These are phyloP conservation scores for Sclerotinia nivalis DNA, from an alignment of 2,329 filamentous ascomycete genomes.

Conservation along the genomic window DNA sequence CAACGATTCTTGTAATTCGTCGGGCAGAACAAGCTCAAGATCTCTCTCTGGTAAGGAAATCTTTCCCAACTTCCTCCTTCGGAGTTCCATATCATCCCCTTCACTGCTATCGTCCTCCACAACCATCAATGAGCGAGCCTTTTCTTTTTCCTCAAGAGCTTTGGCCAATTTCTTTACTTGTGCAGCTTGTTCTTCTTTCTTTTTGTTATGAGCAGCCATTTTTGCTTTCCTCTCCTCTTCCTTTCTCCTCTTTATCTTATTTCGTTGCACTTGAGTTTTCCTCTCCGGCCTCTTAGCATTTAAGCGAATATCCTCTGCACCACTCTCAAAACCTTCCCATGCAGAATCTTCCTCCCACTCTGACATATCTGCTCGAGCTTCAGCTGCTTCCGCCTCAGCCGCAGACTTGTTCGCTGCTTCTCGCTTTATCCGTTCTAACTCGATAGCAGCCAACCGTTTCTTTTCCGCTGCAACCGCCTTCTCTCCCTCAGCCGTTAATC, in stretches of 20 bases:
- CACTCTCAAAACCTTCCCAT: slow-evolving; percentile 88
- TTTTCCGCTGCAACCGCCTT: slow-evolving; percentile 79
- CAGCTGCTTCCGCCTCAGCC: slow-evolving; percentile 72
- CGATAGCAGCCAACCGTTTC: slow-evolving; percentile 66
- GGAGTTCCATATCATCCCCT: slow-evolving; percentile 63
- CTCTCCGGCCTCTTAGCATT: slow-evolving; percentile 76
- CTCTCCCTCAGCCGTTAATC: slow-evolving; percentile 71
- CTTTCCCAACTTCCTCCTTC: slow-evolving; percentile 73
- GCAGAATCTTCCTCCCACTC: slow-evolving; percentile 86
- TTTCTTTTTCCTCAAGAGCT: slow-evolving; percentile 61
- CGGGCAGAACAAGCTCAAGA: slow-evolving; percentile 76
- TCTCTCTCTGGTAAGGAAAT: slow-evolving; percentile 73
- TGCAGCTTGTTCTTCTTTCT: slow-evolving; percentile 69
- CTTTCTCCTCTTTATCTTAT: slow-evolving; percentile 85
- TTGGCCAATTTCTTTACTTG: slow-evolving; percentile 70
- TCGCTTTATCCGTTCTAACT: slow-evolving; percentile 64
- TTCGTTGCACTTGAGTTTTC: slow-evolving; percentile 84
- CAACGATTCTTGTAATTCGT: slow-evolving; percentile 81
- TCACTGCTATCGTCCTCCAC: slow-evolving; percentile 51
- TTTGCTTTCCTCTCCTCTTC: slow-evolving; percentile 76
- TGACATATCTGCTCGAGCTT: slow-evolving; percentile 63
- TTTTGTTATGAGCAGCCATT: slow-evolving; percentile 74
- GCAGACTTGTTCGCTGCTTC: slow-evolving; percentile 70
- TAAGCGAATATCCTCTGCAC: slow-evolving; percentile 64
- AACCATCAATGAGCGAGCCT: slow-evolving; percentile 48